A percentile compares a stretch with the other conserved stretches of the same genome.
These are phyloP conservation scores for Bretschneidera sinensis DNA, from an alignment of 345 rosid species.

Conservation along the genomic window DNA sequence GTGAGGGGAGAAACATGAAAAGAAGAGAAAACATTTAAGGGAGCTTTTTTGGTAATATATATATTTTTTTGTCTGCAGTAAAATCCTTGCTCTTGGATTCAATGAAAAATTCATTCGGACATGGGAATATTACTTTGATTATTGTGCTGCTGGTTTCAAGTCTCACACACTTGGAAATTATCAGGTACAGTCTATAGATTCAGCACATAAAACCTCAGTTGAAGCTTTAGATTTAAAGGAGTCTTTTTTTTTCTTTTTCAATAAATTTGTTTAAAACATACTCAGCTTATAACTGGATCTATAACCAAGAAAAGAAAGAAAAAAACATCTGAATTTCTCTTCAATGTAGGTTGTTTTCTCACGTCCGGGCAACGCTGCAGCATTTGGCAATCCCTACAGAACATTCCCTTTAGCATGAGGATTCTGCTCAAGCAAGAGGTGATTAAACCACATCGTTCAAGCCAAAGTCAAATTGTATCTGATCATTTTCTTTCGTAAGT, in stretches of 20 bases:
- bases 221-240: no score
- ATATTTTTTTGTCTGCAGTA: conserved; percentile 27
- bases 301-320: not conserved
- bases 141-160: conserved; percentile 66
- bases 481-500: no score
- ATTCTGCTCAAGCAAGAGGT: no score
- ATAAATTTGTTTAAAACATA: no score
- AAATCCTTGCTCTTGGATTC: conserved; percentile 52
- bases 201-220: no score
- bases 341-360: conserved; percentile 44
- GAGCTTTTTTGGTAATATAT: not conserved
- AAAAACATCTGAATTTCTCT: no score
- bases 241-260: no score
- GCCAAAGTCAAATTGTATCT: no score
- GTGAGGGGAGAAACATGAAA: no score
- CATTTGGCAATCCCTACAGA: conserved; percentile 31
- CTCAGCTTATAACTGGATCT: not conserved
- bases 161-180: conserved; percentile 48
- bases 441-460: no score
- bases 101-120: conserved; percentile 56
- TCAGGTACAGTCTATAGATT: conserved; percentile 27
- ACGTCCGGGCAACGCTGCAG: conserved; percentile 43
- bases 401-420: conserved; percentile 21
- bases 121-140: conserved; percentile 74
- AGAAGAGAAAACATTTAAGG: no score